Base-by-base conservation (phyloP, 805 yeast species). In the Wickerhamiella shivajii region DNA sequence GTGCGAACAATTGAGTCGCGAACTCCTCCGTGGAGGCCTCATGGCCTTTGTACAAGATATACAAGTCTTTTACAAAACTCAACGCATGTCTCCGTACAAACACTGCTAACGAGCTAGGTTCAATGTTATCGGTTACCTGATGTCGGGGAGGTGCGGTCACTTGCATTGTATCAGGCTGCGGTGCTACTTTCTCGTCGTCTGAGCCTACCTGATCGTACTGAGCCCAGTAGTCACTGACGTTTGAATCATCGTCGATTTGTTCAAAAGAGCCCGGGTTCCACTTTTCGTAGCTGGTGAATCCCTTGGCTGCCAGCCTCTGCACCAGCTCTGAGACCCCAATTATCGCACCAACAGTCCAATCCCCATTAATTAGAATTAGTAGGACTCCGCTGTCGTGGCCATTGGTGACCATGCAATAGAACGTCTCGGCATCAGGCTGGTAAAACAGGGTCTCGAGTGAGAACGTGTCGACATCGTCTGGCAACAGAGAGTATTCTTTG, bases 341-440 rank as follows among this genome's bases (percentile, higher is more conserved):
- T 16, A 14, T 19, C 33, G 45, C 49, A n/a, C 44, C 33, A 13
- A 45, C 18, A 18, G 34, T 40, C 49, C 49, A 45, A 1, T 38
- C 20, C 2, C 27, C 30, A 14, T 36, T 39, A 12, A 35, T 29
- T 13, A 34, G 32, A 3, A 41, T 33, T 30, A 36, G 38, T 3
- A 41, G 29, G 7, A 37, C 38, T 1, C 32, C 43, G 13, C 19
- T 28, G 13, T 25, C 40, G 6, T 22, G 18, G 17, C 33, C 37
- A 6, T 30, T 24, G 10, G 30, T 27, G 15, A 39, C 37, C 7
- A 45, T 18, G 6, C 41, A 38, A 5, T 39, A 39, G 6, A 37
- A 37, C 6, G 44, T 37, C 31, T 27, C 40, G 6, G 25, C 31
- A 24, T 45, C 50, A 2, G 36, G 36, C 14, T 28, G 37, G 11